phyloP scores from a whole-genome alignment of 495 filamentous ascomycete species.

The Penicillium waksmanii region DNA sequence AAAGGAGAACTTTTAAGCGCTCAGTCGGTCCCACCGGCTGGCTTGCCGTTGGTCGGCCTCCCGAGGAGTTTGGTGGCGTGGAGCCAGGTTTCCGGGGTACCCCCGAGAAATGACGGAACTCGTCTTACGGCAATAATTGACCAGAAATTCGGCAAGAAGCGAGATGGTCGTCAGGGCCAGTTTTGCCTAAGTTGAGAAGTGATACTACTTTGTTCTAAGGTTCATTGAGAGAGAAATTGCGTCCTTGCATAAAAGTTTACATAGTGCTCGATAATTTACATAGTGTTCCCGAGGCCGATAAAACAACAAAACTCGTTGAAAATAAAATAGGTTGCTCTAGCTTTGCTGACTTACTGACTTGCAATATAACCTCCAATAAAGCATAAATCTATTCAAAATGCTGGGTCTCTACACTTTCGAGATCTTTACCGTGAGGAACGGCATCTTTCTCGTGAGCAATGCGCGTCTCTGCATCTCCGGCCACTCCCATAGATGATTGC shows the following conservation, averaged over 20 bases:
- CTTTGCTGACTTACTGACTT: too few species aligned
- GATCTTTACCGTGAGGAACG: constrained; percentile 22
- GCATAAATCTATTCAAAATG: constrained; percentile 31
- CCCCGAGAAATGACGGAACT: constrained; percentile 7
- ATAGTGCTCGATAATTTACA: neutral
- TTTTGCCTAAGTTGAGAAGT: neutral
- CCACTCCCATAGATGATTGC: constrained; percentile 38
- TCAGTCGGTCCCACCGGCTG: constrained; percentile 5
- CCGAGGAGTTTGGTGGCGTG: constrained; percentile 5
- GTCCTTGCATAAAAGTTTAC: neutral
- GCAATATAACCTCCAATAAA: too few species aligned
- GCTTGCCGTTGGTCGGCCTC: constrained; percentile 10
- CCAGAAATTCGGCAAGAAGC: constrained; percentile 7
- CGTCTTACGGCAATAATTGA: neutral
- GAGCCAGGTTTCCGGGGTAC: constrained; percentile 9
- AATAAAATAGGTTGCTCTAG: too few species aligned
- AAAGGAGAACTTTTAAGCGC: constrained; percentile 30
- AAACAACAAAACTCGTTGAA: too few species aligned
- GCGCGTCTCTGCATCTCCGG: constrained; percentile 30
- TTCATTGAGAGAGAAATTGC: neutral
- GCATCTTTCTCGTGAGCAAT: constrained; percentile 27
- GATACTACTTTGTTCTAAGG: neutral
- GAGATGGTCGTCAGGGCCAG: neutral
- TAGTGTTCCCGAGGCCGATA: too few species aligned
- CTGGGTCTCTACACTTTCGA: constrained; percentile 21